These are phyloP conservation scores for Coniochaeta hoffmannii DNA, from an alignment of 2,329 filamentous ascomycete species.

Conservation along the genomic window DNA sequence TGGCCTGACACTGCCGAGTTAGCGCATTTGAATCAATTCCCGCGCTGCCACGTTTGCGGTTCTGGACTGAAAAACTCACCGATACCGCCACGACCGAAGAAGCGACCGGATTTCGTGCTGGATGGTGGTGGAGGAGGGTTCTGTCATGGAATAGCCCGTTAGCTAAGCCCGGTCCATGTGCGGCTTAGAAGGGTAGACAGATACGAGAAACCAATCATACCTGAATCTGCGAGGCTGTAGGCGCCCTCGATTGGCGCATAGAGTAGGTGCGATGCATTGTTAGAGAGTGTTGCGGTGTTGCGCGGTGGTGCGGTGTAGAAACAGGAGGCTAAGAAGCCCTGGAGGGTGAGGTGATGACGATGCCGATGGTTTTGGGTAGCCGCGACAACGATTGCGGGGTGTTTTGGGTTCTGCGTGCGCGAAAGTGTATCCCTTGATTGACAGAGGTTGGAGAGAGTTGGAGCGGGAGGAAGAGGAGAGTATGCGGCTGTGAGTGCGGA, in stretches of 20 bases:
- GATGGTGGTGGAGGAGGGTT: conserved; percentile 90
- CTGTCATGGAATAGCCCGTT: conserved; percentile 33
- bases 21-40: background rate
- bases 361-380: background rate
- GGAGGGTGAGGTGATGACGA: conserved; percentile 1
- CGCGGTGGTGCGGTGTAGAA: background rate
- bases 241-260: conserved; percentile 94
- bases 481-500: background rate
- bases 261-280: conserved; percentile 97
- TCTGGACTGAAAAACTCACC: conserved; percentile 50
- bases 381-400: background rate
- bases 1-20: conserved; percentile 35
- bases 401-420: background rate
- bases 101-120: conserved; percentile 79
- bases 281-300: background rate
- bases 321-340: background rate
- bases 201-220: conserved; percentile 28
- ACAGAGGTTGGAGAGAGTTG: background rate
- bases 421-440: background rate
- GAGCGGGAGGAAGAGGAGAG: background rate
- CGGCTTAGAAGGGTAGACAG: background rate
- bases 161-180: background rate
- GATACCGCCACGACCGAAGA: conserved; percentile 81
- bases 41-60: background rate
- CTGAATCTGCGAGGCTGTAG: conserved; percentile 75